phyloP scores from a whole-genome alignment of 306 rosid species.

The Lathyrus oleraceus region DNA sequence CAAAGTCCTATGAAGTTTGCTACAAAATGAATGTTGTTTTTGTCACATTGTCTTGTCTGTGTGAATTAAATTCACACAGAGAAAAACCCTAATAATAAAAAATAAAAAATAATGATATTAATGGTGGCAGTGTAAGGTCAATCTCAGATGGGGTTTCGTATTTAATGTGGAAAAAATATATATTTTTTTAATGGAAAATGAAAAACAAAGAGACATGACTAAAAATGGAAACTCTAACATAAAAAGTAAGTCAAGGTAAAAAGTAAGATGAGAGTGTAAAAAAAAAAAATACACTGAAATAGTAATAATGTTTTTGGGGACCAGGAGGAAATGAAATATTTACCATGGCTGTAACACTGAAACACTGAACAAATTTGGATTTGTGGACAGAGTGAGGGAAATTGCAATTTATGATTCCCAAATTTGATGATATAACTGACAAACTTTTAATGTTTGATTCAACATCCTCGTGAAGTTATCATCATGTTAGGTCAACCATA shows the following conservation, averaged over 20 bases:
- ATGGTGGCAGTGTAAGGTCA: slow-evolving; percentile 51
- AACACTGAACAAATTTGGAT: slow-evolving; percentile 39
- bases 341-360: slow-evolving; percentile 29
- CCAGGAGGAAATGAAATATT: slow-evolving; percentile 39
- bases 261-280: background rate
- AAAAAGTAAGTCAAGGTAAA: slow-evolving; percentile 11
- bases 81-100: slow-evolving; percentile 41
- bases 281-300: background rate
- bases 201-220: slow-evolving; percentile 14
- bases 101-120: slow-evolving; percentile 50
- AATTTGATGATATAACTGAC: slow-evolving; percentile 50
- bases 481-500: slow-evolving; percentile 50
- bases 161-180: slow-evolving; percentile 27
- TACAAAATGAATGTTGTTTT: slow-evolving; percentile 48
- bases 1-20: slow-evolving; percentile 56
- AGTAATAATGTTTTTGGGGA: slow-evolving; percentile 30
- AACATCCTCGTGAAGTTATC: slow-evolving; percentile 52
- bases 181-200: slow-evolving; percentile 14
- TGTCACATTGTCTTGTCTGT: slow-evolving; percentile 36
- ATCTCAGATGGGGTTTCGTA: slow-evolving; percentile 51
- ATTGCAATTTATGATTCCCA: slow-evolving; percentile 44
- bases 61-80: slow-evolving; percentile 47
- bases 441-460: slow-evolving; percentile 40
- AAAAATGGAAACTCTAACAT: slow-evolving; percentile 14
- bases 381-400: slow-evolving; percentile 28